A percentile compares a stretch with the other conserved stretches of the same genome.
Evolutionary conservation across 2,329 filamentous ascomycete species (phyloP).

Genomic region (Clarireedia hainanense): DNA sequence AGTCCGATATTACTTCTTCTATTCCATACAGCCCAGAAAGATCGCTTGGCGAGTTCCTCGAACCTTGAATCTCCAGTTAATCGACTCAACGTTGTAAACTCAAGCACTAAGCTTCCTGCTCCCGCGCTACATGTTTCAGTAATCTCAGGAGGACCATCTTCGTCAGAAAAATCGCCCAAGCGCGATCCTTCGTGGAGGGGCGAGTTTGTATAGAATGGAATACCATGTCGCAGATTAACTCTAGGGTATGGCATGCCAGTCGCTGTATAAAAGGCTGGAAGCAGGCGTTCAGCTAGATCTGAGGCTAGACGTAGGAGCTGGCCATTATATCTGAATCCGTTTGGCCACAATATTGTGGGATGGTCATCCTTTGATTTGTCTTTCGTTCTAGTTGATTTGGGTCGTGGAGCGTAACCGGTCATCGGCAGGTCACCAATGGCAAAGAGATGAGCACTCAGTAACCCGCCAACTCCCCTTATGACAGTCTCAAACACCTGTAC

Average conservation of each 20-base stretch:
- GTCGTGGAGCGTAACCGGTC: constrained; percentile 56
- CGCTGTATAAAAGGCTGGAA: constrained; percentile 85
- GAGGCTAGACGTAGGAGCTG: constrained; percentile 84
- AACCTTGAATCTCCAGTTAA: constrained; percentile 83
- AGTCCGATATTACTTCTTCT: constrained; percentile 77
- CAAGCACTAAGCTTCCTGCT: constrained; percentile 88
- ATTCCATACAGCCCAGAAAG: constrained; percentile 97
- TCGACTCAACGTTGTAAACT: constrained; percentile 85
- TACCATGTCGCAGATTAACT: constrained; percentile 83
- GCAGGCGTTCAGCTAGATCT: constrained; percentile 73
- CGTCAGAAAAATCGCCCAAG: constrained; percentile 31
- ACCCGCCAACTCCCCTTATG: constrained; percentile 82
- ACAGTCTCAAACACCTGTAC: constrained; percentile 98
- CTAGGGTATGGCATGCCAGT: constrained; percentile 92
- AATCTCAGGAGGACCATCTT: constrained; percentile 49
- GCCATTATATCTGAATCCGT: constrained; percentile 76
- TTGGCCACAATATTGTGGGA: constrained; percentile 60
- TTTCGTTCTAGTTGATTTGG: constrained; percentile 1
- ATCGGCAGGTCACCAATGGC: constrained; percentile 88
- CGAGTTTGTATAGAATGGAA: constrained; percentile 87
- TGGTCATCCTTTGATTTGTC: constrained; percentile 31
- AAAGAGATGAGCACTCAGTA: constrained; percentile 90
- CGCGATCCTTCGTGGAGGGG: constrained; percentile 58
- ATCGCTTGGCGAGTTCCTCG: constrained; percentile 79
- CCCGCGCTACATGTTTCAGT: constrained; percentile 97